Base-by-base conservation (phyloP, 257 asterid genomes). In the Solanum chmielewskii region DNA sequence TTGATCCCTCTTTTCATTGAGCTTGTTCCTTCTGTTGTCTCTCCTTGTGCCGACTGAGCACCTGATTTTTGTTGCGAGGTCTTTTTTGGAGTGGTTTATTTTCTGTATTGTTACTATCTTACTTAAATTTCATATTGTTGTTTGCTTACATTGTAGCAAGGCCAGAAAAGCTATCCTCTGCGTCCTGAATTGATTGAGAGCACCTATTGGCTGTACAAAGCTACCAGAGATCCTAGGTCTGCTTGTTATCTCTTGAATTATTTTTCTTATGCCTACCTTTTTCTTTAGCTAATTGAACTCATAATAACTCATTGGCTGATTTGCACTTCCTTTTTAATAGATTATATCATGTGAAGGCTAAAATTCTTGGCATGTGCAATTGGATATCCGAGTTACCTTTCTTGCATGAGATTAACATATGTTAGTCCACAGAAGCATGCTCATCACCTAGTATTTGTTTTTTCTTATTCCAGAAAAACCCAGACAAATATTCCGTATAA, bases 111-210 rank as follows among this genome's bases (percentile, higher is more conserved):
- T 86, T 42, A 11, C 60, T 68, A 76, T 86, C 76, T 87, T 86
- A 21, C 62, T 44, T 42, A 31, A 47, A 52, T 69, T 68, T 89
- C 86, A 47, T 74, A 35, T 56, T 47, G n/a, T 80, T 60, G 68
- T 86, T 88, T 75, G 86, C 78, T 85, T 82, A 29, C 42, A 16
- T 9, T 80, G 41, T 98, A 97, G 99, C 99, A 91, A 92, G 99
- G 99, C 83, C 99, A 97, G 90, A 97, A 94, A 91, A 97, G 99
- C 91, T 97, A 97, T 88, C 99, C 99, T 10, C 89, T 97, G 81
- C 98, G 99, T 86, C 99, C 99, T 2, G 99, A 97, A 89, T 91
- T 97, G 85, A 97, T 97, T 62, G 99, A 97, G 92, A 97, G 99
- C 91, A 97, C 99, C 6, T 97, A 97, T 93, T 95, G 98, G 99